Evolutionary conservation across 106 monocot species (phyloP), one percentile per base, ranked within the genome.

Genomic region (Xerophyta viscosa): DNA sequence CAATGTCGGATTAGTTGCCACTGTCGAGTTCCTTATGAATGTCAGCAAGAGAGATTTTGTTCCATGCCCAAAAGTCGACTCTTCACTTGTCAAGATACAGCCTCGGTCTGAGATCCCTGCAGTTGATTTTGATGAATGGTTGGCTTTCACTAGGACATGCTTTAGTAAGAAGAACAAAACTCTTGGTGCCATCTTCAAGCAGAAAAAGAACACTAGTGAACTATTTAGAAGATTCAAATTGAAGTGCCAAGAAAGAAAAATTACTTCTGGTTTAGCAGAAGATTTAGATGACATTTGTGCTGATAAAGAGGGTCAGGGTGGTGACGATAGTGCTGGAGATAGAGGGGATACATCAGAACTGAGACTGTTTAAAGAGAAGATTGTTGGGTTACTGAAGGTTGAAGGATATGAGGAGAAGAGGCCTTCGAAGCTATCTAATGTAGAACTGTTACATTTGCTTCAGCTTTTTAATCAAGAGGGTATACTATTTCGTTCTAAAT

Each of bases 91-190:
- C 18, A 54, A 20, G 20, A 85, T 98, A 47, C 58, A 30, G n/a
- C 89, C 89, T 1, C 70, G 56, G 46, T 9, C 25, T 2, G 66
- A 63, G 8, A 14, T 61, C 1, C 78, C 76, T 6, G 41, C 18
- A 3, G 73, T 89, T 24, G 64, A 89, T 64, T 20, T 89, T 15
- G 68, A 71, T 11, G 96, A 98, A 45, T 98, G 96, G 96, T 62
- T 74, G 70, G 81, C 78, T 31, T 82, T 98, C 60, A 86, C 85
- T 8, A 46, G 78, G 11, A 49, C 65, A 22, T 86, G 81, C 50
- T 98, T 89, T 41, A 51, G 71, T 25, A 82, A 79, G 56, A 98
- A 71, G 70, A 85, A 89, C 49, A 98, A 86, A 66, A 98, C 86
- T 10, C 73, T 89, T 6, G 85, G 85, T 24, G 82, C 85, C 44